A percentile compares a stretch with the other conserved stretches of the same genome.
Evolutionary conservation across 371 early-diverging fungal species (phyloP).

Genomic region (Mucor irregularis): DNA sequence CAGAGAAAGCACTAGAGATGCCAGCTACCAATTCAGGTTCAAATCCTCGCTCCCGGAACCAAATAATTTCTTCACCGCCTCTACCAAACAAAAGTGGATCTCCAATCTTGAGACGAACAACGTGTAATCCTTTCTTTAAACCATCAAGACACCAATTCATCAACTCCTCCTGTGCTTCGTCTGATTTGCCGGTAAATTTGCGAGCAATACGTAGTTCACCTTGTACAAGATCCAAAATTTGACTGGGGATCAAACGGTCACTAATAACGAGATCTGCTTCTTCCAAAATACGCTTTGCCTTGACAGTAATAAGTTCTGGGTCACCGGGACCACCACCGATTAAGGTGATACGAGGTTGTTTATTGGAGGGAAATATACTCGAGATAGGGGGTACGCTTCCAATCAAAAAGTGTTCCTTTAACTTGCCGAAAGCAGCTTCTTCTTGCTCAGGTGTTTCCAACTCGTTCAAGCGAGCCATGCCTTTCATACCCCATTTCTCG

Average conservation of each 20-base stretch:
- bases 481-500: conserved; percentile 54
- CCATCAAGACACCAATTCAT: conserved; percentile 69
- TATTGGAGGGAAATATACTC: conserved; percentile 19
- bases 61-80: conserved; percentile 85
- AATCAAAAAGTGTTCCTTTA: conserved; percentile 61
- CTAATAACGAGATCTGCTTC: conserved; percentile 81
- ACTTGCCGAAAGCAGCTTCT: conserved; percentile 37
- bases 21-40: conserved; percentile 78
- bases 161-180: conserved; percentile 73
- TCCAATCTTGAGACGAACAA: conserved; percentile 89
- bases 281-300: conserved; percentile 60
- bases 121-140: conserved; percentile 62
- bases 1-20: conserved; percentile 76
- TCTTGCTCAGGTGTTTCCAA: conserved; percentile 25
- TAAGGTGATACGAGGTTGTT: conserved; percentile 54
- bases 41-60: conserved; percentile 69
- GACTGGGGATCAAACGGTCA: conserved; percentile 75
- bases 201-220: conserved; percentile 69
- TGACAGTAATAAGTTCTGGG: conserved; percentile 74
- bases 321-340: conserved; percentile 91
- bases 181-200: conserved; percentile 60
- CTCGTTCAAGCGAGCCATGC: conserved; percentile 31
- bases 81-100: conserved; percentile 93
- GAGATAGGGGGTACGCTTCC: conserved; percentile 32
- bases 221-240: conserved; percentile 62